Evolutionary conservation across 2,329 filamentous ascomycete genomes (phyloP).

Genomic region (Alternaria rosae): DNA sequence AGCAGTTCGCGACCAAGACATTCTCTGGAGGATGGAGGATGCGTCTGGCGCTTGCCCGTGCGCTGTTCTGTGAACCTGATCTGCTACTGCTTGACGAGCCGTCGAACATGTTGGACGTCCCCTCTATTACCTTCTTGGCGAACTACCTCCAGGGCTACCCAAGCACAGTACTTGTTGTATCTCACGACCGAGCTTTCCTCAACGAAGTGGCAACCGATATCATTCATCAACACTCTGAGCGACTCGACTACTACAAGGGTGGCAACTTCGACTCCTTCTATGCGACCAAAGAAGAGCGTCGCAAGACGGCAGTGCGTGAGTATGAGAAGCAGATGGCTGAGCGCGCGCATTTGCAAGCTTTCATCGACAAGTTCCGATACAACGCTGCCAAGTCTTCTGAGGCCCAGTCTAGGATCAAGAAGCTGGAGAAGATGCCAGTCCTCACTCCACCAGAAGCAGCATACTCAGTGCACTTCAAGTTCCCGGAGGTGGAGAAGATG

Average conservation of each 20-base stretch:
- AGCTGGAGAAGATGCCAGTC: conserved; percentile 94
- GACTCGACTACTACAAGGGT: conserved; percentile 97
- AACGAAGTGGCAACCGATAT: conserved; percentile 99
- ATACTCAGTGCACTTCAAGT: conserved; percentile 96
- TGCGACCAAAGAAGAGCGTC: conserved; percentile 93
- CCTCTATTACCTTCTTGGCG: conserved; percentile 97
- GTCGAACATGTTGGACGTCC: conserved; percentile 99
- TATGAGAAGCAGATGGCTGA: conserved; percentile 99
- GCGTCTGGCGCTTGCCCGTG: conserved; percentile 92
- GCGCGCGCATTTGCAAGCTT: conserved; percentile 89
- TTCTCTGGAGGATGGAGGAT: conserved; percentile 99
- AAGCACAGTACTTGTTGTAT: conserved; percentile 93
- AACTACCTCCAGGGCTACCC: conserved; percentile 95
- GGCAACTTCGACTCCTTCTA: conserved; percentile 84
- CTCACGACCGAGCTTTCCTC: conserved; percentile 98
- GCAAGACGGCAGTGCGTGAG: conserved; percentile 94
- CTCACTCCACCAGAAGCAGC: conserved; percentile 89
- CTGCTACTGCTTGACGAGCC: conserved; percentile 96
- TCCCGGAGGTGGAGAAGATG: conserved; percentile 96
- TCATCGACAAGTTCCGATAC: conserved; percentile 99
- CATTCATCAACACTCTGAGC: conserved; percentile 95
- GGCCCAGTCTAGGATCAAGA: conserved; percentile 98
- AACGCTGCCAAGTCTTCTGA: conserved; percentile 98
- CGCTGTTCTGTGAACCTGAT: conserved; percentile 97
- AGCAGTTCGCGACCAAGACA: conserved; percentile 92